Percentiles rank a stretch among this genome's conserved stretches.
Conservation (phyloP, 192 early-diverging fungal species). For the Entomortierella parvispora region DNA sequence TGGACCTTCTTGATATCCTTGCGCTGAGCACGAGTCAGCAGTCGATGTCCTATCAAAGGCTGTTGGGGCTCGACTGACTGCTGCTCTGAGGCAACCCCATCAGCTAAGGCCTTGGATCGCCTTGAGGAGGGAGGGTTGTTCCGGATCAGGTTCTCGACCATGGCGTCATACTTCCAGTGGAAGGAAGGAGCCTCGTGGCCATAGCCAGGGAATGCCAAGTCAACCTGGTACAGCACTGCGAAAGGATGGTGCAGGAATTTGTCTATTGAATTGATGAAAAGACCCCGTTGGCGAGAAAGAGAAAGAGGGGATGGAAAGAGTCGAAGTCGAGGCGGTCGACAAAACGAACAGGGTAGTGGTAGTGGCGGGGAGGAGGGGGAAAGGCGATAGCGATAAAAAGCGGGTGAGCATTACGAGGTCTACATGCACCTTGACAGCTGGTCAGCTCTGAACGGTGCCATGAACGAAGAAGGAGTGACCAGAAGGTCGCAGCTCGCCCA, state of each 20-base stretch:
- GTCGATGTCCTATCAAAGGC: constrained; percentile 14
- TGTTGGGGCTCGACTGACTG: no score
- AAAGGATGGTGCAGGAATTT: constrained; percentile 64
- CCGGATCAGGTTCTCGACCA: constrained; percentile 49
- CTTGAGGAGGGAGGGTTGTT: constrained; percentile 36
- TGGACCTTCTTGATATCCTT: constrained; percentile 61
- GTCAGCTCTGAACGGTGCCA: constrained; percentile 4
- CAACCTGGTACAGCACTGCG: constrained; percentile 59
- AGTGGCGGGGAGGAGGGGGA: constrained; percentile 1
- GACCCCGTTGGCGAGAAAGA: neutral
- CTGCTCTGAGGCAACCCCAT: neutral
- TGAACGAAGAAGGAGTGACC: constrained; percentile 8
- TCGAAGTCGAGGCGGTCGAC: constrained; percentile 12
- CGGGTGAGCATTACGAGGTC: neutral
- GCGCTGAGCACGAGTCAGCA: constrained; percentile 48
- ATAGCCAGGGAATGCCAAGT: constrained; percentile 62
- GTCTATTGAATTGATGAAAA: constrained; percentile 41
- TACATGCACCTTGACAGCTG: no score
- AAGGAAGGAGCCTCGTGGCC: constrained; percentile 45
- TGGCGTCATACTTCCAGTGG: constrained; percentile 58
- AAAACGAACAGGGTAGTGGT: neutral
- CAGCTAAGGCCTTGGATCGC: constrained; percentile 16
- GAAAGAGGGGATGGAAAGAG: constrained; percentile 3
- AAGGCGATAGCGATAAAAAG: neutral
- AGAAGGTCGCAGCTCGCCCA: neutral